phyloP scores from a whole-genome alignment of 2,329 filamentous ascomycete genomes.

The Aspergillus jensenii region DNA sequence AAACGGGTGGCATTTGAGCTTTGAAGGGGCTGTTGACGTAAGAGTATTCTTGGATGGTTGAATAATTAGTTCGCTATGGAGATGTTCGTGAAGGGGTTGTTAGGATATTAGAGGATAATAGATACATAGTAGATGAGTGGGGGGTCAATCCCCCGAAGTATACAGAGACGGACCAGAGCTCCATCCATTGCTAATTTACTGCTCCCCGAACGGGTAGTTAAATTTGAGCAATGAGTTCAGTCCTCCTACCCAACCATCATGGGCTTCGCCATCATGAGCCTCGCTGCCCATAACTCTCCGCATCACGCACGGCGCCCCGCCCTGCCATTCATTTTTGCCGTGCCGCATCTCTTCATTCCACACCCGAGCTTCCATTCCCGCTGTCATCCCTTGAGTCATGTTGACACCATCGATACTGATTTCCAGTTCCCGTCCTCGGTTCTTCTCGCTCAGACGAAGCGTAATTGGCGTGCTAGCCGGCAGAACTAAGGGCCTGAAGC shows the following conservation, averaged over 20 bases:
- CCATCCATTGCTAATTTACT: constrained; percentile 19
- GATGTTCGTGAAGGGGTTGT: neutral
- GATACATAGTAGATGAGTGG: neutral
- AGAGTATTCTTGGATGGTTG: neutral
- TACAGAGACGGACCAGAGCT: neutral
- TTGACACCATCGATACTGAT: constrained; percentile 77
- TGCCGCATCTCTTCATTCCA: constrained; percentile 75
- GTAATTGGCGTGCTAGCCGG: constrained; percentile 83
- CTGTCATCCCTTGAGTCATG: constrained; percentile 61
- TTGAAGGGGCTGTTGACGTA: neutral
- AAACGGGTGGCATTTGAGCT: neutral
- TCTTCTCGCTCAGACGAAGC: constrained; percentile 76
- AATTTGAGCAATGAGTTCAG: constrained; percentile 93
- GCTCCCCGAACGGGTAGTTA: constrained; percentile 90
- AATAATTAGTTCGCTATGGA: neutral
- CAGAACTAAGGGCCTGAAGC: constrained; percentile 86
- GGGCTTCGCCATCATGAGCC: constrained; percentile 67
- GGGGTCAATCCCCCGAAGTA: neutral
- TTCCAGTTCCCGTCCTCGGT: constrained; percentile 72
- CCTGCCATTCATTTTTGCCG: constrained; percentile 57
- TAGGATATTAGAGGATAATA: neutral
- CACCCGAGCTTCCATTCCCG: constrained; percentile 85
- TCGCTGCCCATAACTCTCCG: constrained; percentile 55
- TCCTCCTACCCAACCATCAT: constrained; percentile 96
- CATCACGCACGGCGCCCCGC: constrained; percentile 91